A percentile compares a stretch with the other conserved stretches of the same genome.
Conservation (phyloP, 257 asterid genomes). For the Scutellaria barbata region DNA sequence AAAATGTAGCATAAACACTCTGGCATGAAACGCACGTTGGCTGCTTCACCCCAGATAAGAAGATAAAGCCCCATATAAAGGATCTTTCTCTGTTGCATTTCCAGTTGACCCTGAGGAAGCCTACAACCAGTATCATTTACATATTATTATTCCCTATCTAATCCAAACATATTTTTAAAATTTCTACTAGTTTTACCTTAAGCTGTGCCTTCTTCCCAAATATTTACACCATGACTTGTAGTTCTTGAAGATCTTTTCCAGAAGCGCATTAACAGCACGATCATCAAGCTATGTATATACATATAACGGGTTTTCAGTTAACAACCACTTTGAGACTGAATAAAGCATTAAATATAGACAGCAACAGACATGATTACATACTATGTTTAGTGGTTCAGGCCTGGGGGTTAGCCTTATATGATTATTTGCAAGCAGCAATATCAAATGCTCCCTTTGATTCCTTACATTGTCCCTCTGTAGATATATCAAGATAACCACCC, state of each 20-base stretch:
- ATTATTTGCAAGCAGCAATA: slow-evolving; percentile 80
- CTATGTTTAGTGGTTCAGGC: slow-evolving; percentile 85
- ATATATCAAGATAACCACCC: slow-evolving; percentile 36
- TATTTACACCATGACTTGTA: slow-evolving; percentile 98
- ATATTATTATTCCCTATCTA: slow-evolving; percentile 21
- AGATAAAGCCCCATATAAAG: slow-evolving; percentile 98
- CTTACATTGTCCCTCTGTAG: slow-evolving; percentile 93
- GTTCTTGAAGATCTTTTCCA: slow-evolving; percentile 93
- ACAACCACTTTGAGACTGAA: slow-evolving; percentile 26
- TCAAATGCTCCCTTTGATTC: slow-evolving; percentile 94
- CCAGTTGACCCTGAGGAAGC: slow-evolving; percentile 84
- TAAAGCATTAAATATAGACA: background rate
- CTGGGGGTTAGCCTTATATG: slow-evolving; percentile 90
- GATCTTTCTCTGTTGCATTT: slow-evolving; percentile 88
- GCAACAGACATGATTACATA: too few species aligned
- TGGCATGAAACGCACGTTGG: slow-evolving; percentile 93
- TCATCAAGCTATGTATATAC: slow-evolving; percentile 74
- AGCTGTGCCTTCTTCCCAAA: slow-evolving; percentile 93
- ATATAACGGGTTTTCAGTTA: slow-evolving; percentile 30
- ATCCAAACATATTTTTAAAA: slow-evolving; percentile 15
- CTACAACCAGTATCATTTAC: slow-evolving; percentile 45
- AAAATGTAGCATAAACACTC: slow-evolving; percentile 99
- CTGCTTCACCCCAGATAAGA: slow-evolving; percentile 99
- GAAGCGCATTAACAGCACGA: slow-evolving; percentile 92
- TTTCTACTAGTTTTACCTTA: slow-evolving; percentile 56